Evolutionary conservation across 495 filamentous ascomycete species (phyloP).

Genomic region (Glonium stellatum): DNA sequence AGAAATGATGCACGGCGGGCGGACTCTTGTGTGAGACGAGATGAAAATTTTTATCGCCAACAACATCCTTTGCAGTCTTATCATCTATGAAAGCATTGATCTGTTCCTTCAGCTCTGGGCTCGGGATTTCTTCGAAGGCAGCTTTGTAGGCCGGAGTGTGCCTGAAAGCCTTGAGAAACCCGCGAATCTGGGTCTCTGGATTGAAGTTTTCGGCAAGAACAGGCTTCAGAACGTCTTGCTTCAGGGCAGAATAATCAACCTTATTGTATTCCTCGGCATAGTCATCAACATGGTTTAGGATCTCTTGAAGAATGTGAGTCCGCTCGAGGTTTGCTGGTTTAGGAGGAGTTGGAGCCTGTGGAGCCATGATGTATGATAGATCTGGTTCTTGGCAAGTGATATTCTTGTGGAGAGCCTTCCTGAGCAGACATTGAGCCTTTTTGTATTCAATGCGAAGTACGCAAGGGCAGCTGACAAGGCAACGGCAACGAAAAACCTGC

Average conservation of each 20-base stretch:
- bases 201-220: constrained; percentile 22
- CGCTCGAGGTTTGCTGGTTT: constrained; percentile 12
- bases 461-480: no score
- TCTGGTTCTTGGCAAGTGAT: no score
- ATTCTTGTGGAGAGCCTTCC: no score
- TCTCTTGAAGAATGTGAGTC: constrained; percentile 23
- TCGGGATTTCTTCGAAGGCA: constrained; percentile 19
- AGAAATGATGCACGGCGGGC: constrained; percentile 26
- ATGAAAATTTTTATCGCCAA: constrained; percentile 15
- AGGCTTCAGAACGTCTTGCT: constrained; percentile 24
- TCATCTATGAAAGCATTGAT: constrained; percentile 23
- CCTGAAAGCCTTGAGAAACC: constrained; percentile 20
- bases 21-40: constrained; percentile 17
- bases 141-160: constrained; percentile 18
- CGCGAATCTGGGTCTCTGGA: constrained; percentile 28
- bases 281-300: constrained; percentile 19
- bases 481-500: no score
- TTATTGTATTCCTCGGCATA: constrained; percentile 12
- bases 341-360: neutral
- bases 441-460: no score
- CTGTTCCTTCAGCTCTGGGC: constrained; percentile 18
- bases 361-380: neutral
- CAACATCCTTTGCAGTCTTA: constrained; percentile 11
- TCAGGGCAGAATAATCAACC: constrained; percentile 21
- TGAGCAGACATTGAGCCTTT: no score